phyloP scores from a whole-genome alignment of 2,329 filamentous ascomycete genomes.

The Claviceps quebecensis region DNA sequence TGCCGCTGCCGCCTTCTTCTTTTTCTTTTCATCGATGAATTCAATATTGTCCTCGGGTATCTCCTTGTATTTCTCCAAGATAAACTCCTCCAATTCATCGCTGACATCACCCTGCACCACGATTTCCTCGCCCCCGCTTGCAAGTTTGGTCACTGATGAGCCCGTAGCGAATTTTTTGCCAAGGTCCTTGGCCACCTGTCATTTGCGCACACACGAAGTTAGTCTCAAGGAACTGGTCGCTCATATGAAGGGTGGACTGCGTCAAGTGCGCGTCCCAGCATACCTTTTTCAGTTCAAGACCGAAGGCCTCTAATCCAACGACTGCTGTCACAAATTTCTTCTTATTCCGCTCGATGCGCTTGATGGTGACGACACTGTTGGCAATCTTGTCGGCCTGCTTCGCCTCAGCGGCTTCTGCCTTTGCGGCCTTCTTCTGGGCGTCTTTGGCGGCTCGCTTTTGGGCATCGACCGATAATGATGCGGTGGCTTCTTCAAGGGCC shows the following conservation, averaged over 20 bases:
- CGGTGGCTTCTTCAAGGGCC: constrained; percentile 70
- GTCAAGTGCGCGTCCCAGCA: neutral
- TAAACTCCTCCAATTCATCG: constrained; percentile 83
- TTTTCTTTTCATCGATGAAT: constrained; percentile 91
- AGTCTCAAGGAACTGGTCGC: neutral
- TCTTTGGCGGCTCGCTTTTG: constrained; percentile 94
- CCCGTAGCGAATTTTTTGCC: constrained; percentile 98
- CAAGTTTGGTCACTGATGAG: constrained; percentile 76
- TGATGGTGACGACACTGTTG: constrained; percentile 73
- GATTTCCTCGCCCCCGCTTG: constrained; percentile 83
- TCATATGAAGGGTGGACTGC: too few species aligned
- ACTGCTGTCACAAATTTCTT: constrained; percentile 92
- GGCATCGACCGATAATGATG: constrained; percentile 74
- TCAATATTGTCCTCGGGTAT: constrained; percentile 95
- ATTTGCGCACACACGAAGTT: neutral
- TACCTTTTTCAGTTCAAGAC: constrained; percentile 81
- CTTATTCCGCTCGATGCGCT: constrained; percentile 96
- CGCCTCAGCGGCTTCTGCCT: constrained; percentile 75
- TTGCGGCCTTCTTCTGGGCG: constrained; percentile 90
- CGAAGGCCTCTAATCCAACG: constrained; percentile 79
- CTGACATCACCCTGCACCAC: constrained; percentile 95
- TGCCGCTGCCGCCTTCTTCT: constrained; percentile 32
- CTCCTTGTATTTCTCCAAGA: constrained; percentile 75
- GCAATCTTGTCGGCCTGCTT: constrained; percentile 74
- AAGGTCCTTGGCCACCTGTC: constrained; percentile 71